Base-by-base conservation (phyloP, 805 yeast species). In the Yamadazyma paraphyllophila region DNA sequence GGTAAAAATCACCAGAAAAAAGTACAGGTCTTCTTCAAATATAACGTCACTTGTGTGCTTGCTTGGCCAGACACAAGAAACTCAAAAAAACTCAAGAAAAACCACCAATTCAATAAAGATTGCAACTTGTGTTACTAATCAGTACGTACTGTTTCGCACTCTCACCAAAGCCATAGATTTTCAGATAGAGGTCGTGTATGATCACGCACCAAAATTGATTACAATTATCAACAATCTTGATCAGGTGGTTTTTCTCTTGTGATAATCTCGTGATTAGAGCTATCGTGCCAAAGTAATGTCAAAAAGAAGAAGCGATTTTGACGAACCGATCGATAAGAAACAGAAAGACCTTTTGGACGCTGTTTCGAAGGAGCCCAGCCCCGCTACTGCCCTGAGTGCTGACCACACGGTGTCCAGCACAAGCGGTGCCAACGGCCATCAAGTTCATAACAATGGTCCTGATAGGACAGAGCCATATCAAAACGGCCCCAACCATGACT, bases 231-330 rank as follows among this genome's bases (percentile, higher is more conserved):
- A 25, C 40, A 37, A 26, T 8, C 5, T 36, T 37, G 26, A 36
- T 47, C 50, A 47, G 43, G 43, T 47, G 50, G 37, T 31, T 26
- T 34, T 12, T 26, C 33, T 47, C 54, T 47, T 50, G 54, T 50
- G 54, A 45, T 36, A 34, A 39, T 43, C 49, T 42, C 48, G 48
- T 49, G 48, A 49, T 39, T 20, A 35, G 24, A 13, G 36, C 16
- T 30, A n/a, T 13, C 29, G 13, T n/a, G n/a, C n/a, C n/a, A n/a
- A n/a, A n/a, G 11, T 16, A 32, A 39, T 39, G 43, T 39, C 43
- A 24, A 39, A 39, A 32, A 31, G 43, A 32, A 13, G n/a, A 25
- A 26, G 40, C 12, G 40, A 37, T 6, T 37, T 25, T 25, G 31
- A 37, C 24, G 24, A 20, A 20, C 24, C 24, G 6, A 20, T 20